Percentiles rank a stretch among this genome's conserved stretches.
These are phyloP conservation scores for Scleroderma bovista DNA, from an alignment of 768 basidiomycete genomes.

Conservation along the genomic window DNA sequence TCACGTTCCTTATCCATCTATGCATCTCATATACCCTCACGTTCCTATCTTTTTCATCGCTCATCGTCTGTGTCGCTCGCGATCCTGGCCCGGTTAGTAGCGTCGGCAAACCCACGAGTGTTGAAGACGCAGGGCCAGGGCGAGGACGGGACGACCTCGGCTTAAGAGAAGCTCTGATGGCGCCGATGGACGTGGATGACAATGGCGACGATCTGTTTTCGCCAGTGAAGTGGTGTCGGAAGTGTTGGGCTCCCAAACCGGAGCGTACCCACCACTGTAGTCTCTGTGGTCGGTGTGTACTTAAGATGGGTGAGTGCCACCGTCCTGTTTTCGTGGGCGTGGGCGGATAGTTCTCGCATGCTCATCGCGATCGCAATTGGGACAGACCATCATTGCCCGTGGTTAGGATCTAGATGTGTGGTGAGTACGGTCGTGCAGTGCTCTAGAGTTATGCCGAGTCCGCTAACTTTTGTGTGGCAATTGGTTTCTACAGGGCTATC, in stretches of 20 bases:
- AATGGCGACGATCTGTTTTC: conserved; percentile 47
- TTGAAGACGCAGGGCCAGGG: conserved; percentile 20
- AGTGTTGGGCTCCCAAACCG: conserved; percentile 75
- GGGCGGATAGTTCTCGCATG: background rate
- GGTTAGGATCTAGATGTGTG: conserved; percentile 74
- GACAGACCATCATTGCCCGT: conserved; percentile 83
- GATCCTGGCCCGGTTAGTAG: conserved; percentile 70
- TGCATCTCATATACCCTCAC: conserved; percentile 57
- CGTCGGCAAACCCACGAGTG: conserved; percentile 14
- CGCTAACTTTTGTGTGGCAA: background rate
- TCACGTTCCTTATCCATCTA: conserved; percentile 49
- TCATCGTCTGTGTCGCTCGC: conserved; percentile 65
- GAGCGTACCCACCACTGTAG: conserved; percentile 78
- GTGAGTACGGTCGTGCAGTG: conserved; percentile 38
- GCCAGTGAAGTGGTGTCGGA: conserved; percentile 69
- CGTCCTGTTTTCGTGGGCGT: background rate
- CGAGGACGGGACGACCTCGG: conserved; percentile 39
- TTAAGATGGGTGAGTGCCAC: conserved; percentile 70
- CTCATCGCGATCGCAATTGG: conserved; percentile 4
- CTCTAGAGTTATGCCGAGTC: background rate
- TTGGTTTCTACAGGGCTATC: conserved; percentile 51
- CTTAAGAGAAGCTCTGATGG: conserved; percentile 58
- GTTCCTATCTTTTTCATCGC: conserved; percentile 65
- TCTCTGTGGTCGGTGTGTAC: conserved; percentile 68
- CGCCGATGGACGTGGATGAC: conserved; percentile 28